Evolutionary conservation across 2,329 filamentous ascomycete species (phyloP), one percentile per base, ranked within the genome.

Genomic region (Bipolaris gigantea): DNA sequence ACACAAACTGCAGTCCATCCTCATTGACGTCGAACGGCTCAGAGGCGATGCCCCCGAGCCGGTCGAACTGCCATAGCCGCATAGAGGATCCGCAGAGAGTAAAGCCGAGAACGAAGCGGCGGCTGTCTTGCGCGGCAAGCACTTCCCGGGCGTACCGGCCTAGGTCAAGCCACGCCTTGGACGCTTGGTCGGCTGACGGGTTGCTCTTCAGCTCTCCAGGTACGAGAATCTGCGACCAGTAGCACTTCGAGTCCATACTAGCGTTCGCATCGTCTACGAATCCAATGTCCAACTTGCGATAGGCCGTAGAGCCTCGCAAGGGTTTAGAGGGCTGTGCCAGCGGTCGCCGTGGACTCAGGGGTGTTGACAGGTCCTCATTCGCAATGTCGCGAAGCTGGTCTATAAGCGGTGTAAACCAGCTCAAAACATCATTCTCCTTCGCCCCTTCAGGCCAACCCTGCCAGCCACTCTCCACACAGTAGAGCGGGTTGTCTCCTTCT

Each of bases 201-300:
- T 9, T 27, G 25, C 25, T 27, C 25, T 27, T 27, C 8, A 27
- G 25, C 25, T 27, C 7, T 27, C 25, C 25, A 8, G 25, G 25
- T 27, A 27, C 25, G 10, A 27, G 25, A 8, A 27, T 27, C 8
- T 27, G 25, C 10, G 25, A 27, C 62, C 19, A 67, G 46, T 25
- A 50, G 48, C 44, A 27, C 10, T 27, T 27, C 25, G 25, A 27
- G 25, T 27, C 35, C 5, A 52, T 49, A 48, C 57, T 48, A 25
- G 63, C 59, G 47, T 52, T 61, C 41, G 35, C 48, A 53, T 61
- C 47, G 48, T 67, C 58, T 40, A 63, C 58, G 46, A 67, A 65
- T 50, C 63, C 55, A 50, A 67, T 47, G 50, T 68, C 62, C 49
- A 68, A 55, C 57, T 65, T 64, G 46, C 62, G 54, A 50, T 63